Evolutionary conservation across 768 basidiomycete species (phyloP), one percentile per base, ranked within the genome.

Genomic region (Gymnopilus junonius): DNA sequence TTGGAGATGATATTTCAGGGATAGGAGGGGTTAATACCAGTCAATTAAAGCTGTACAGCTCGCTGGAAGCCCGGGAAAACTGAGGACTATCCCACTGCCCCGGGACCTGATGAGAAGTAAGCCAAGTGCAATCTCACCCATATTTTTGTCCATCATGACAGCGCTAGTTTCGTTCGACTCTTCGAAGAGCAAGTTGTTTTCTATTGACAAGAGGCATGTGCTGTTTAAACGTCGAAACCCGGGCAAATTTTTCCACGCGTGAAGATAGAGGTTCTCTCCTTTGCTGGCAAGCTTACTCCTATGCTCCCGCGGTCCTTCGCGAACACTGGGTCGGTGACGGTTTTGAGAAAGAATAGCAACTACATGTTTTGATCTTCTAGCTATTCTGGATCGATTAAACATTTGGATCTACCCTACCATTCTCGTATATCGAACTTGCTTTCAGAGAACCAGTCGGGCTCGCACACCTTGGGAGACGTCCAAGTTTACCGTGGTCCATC

Each of bases 91-190:
- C 50, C 58, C 45, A 42, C 45, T 32, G 32, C 37, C 15, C 20
- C 54, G 35, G 34, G 42, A 46, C 57, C 45, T 39, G 29, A 63
- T 43, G 43, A 61, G 58, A 63, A 64, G 21, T 25, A 59, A 43
- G 46, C 42, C 27, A 55, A 58, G 40, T 57, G 39, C 34, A 21
- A 39, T 37, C 35, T 21, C 42, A 40, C 27, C 51, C 29, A 29
- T 66, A 66, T 63, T 63, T 63, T 55, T 63, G 56, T 17, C 21
- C 31, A 45, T 60, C 46, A 27, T 65, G 56, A 66, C 61, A 62
- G 59, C 59, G 65, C 50, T 63, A 63, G 61, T 60, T 58, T 35
- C 39, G 43, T 37, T 56, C 51, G 48, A 55, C 21, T 37, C 55
- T 59, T 29, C 53, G 58, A 42, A 62, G 54, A 63, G 32, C 29